Conservation (phyloP, 768 basidiomycete genomes). For the Calocybe cyanea region DNA sequence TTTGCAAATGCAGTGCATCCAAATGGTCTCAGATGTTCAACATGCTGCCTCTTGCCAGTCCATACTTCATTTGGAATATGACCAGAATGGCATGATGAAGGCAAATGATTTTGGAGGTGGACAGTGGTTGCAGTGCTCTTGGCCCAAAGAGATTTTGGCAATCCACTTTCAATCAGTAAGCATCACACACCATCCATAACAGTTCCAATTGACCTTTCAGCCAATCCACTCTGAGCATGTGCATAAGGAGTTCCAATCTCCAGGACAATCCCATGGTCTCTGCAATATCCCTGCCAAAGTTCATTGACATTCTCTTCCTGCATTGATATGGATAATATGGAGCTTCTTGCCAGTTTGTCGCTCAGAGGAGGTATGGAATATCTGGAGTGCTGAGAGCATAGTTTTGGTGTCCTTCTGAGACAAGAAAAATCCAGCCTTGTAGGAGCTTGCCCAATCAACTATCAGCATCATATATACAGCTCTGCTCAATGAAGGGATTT, state of each 20-base stretch:
- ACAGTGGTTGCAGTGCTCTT: slow-evolving; percentile 16
- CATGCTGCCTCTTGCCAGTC: background rate
- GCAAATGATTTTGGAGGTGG: slow-evolving; percentile 22
- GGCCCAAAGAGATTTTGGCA: slow-evolving; percentile 18
- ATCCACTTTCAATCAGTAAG: slow-evolving; percentile 14
- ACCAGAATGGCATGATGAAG: background rate
- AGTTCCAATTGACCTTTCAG: slow-evolving; percentile 19
- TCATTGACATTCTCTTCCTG: slow-evolving; percentile 25
- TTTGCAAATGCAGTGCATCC: background rate
- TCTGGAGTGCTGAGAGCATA: background rate
- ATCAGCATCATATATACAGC: slow-evolving; percentile 21
- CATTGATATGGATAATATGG: slow-evolving; percentile 15
- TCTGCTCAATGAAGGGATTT: slow-evolving; percentile 11
- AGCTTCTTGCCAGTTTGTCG: slow-evolving; percentile 2
- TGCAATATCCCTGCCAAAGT: slow-evolving; percentile 16
- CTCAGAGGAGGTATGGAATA: background rate
- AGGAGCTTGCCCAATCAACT: slow-evolving; percentile 17
- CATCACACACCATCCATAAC: slow-evolving; percentile 16
- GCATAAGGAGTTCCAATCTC: slow-evolving; percentile 21
- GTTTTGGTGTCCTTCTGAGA: background rate
- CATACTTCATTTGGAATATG: background rate
- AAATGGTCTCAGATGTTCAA: background rate
- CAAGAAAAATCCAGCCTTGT: slow-evolving; percentile 5
- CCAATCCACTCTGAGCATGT: slow-evolving; percentile 25
- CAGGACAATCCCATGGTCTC: slow-evolving; percentile 19